A percentile compares a stretch with the other conserved stretches of the same genome.
phyloP scores from a whole-genome alignment of 129 eudicot genomes.

The Helichrysum umbraculigerum region DNA sequence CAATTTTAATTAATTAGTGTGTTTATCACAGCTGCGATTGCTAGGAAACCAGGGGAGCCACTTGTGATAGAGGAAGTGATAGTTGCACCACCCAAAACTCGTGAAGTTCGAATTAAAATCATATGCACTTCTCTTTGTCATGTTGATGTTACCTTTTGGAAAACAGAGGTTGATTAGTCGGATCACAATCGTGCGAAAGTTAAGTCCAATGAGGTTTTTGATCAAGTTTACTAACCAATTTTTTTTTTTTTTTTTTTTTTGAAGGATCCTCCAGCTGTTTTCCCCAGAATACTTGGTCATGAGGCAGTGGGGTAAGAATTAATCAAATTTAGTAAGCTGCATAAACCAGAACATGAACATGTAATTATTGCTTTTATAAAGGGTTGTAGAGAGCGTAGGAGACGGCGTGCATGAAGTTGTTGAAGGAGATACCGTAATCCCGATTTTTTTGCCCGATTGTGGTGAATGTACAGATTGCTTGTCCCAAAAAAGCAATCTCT shows the following conservation, averaged over 20 bases:
- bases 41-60: constrained; percentile 55
- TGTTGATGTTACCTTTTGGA: constrained; percentile 52
- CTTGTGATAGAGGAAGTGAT: constrained; percentile 56
- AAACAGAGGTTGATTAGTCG: constrained; percentile 31
- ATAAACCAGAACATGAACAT: constrained; percentile 21
- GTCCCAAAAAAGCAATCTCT: constrained; percentile 71
- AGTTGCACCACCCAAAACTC: constrained; percentile 49
- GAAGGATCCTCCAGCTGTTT: constrained; percentile 68
- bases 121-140: constrained; percentile 60
- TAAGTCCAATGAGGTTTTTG: constrained; percentile 29
- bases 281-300: constrained; percentile 84
- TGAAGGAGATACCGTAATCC: constrained; percentile 73
- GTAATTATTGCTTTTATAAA: constrained; percentile 21
- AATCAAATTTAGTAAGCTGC: neutral
- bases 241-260: neutral
- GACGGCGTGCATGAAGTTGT: constrained; percentile 60
- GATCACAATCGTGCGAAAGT: neutral
- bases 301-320: constrained; percentile 73
- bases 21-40: constrained; percentile 54
- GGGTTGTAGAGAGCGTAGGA: constrained; percentile 80
- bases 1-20: neutral
- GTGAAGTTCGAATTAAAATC: constrained; percentile 54
- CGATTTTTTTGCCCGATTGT: constrained; percentile 67
- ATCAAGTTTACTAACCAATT: neutral
- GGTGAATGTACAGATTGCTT: constrained; percentile 69